Base-by-base conservation (phyloP, 345 rosid genomes). In the Gynandropsis gynandra region DNA sequence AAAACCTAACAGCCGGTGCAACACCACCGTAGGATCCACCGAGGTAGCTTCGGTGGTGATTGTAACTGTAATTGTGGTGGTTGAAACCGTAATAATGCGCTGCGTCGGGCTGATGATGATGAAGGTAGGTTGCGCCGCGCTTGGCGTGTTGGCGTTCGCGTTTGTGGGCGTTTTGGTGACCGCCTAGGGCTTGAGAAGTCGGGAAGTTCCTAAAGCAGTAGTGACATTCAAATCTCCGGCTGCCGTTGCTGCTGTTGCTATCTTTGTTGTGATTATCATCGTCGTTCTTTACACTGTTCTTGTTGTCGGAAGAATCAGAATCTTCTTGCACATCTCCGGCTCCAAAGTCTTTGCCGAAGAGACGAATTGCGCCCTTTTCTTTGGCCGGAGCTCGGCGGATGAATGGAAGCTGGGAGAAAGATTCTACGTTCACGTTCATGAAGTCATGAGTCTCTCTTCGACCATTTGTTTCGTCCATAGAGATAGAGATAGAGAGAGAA, bases 401-500 rank as follows among this genome's bases (percentile, higher is more conserved):
- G 63, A 85, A 77, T 12, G 86, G 86, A 43, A 80, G 87, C 42
- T 80, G 81, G 39, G 87, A 75, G 72, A 80, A 77, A 18, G 83
- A 77, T 55, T 77, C 72, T 0, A 80, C 87, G 72, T 77, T 74
- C 29, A 80, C 87, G 71, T 77, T 52, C 83, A 80, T 80, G 73
- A 80, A 77, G 62, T 75, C 79, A 41, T 69, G 72, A 19, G 69
- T 69, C 47, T 73, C 69, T 39, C 50, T 33, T 38, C 32, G 47
- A 56, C 51, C 24, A 16, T 7, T 35, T 21, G 41, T 14, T 19
- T 63, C 69, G 29, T 43, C 69, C 69, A 65, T 65, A 37, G 69
- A 42, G 50, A 64, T 40, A 50, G 9, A 47, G 17, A 37, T 3
- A 46, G 37, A 42, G 48, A 34, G 15, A 38, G 34, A 32, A 45